These are phyloP conservation scores for Fragaria nilgerrensis DNA, from an alignment of 306 rosid species.

Conservation along the genomic window DNA sequence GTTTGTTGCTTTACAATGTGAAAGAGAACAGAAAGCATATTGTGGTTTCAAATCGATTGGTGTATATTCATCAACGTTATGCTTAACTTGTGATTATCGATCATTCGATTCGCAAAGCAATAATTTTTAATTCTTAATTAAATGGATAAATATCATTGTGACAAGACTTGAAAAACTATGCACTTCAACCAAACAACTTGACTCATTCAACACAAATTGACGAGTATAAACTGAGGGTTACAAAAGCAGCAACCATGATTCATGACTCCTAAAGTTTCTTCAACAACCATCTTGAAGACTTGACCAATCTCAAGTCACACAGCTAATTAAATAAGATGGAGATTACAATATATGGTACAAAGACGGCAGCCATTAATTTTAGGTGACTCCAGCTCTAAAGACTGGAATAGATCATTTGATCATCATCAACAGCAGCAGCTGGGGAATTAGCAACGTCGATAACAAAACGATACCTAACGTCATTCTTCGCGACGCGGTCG, in stretches of 20 bases:
- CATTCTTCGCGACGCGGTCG: conserved; percentile 47
- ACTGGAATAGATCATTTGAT: background rate
- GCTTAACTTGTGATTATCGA: background rate
- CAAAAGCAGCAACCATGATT: background rate
- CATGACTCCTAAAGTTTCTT: background rate
- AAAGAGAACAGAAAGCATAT: background rate
- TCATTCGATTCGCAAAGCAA: background rate
- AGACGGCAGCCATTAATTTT: background rate
- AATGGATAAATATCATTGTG: background rate
- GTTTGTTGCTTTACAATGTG: background rate
- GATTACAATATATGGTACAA: background rate
- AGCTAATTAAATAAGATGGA: background rate
- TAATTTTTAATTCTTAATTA: background rate
- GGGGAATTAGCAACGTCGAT: conserved; percentile 44
- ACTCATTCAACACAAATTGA: background rate
- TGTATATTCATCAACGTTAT: background rate
- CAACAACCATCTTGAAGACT: background rate
- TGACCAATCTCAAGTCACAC: background rate
- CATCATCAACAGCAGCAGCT: background rate
- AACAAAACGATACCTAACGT: conserved; percentile 71
- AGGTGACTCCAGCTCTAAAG: background rate
- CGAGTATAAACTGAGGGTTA: background rate
- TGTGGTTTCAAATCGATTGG: no score
- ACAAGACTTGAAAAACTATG: no score
- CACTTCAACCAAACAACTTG: background rate